Evolutionary conservation across 2,329 filamentous ascomycete genomes (phyloP).

Genomic region (Sporothrix curviconia): DNA sequence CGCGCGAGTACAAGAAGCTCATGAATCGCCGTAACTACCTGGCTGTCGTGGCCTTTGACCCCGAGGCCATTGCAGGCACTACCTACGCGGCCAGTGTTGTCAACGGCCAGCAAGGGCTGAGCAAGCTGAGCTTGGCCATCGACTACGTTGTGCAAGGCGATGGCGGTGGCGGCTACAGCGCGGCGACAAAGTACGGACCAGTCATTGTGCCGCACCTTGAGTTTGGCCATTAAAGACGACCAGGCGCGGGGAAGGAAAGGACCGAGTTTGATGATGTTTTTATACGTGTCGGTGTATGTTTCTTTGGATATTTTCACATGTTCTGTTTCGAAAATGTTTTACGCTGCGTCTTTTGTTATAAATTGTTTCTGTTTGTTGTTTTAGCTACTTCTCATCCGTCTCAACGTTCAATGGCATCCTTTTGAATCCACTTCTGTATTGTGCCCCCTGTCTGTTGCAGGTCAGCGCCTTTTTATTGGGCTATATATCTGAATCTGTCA

Average conservation of each 20-base stretch:
- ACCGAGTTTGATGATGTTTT: not conserved
- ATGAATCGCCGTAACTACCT: slow-evolving; percentile 94
- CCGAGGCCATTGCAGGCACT: slow-evolving; percentile 55
- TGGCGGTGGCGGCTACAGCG: slow-evolving; percentile 53
- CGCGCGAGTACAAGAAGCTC: slow-evolving; percentile 78
- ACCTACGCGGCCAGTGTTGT: slow-evolving; percentile 27
- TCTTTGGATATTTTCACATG: not conserved
- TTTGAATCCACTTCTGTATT: slow-evolving; percentile 1
- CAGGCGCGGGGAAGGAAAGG: not conserved
- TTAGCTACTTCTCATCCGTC: not conserved
- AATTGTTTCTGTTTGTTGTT: not conserved
- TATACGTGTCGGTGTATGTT: too few species aligned
- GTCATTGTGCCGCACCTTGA: slow-evolving; percentile 88
- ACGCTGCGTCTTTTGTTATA: not conserved
- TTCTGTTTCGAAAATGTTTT: too few species aligned
- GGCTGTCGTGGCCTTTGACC: slow-evolving; percentile 89
- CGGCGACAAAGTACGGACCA: slow-evolving; percentile 91
- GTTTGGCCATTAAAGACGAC: slow-evolving; percentile 63
- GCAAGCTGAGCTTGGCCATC: slow-evolving; percentile 77
- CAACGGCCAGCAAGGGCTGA: slow-evolving; percentile 36
- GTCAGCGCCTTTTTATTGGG: not conserved
- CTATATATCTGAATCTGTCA: slow-evolving; percentile 3
- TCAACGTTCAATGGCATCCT: not conserved
- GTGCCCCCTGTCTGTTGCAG: not conserved
- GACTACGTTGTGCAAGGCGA: slow-evolving; percentile 98